Conservation (phyloP, 2,329 filamentous ascomycete genomes). For the Sclerotinia borealis region DNA sequence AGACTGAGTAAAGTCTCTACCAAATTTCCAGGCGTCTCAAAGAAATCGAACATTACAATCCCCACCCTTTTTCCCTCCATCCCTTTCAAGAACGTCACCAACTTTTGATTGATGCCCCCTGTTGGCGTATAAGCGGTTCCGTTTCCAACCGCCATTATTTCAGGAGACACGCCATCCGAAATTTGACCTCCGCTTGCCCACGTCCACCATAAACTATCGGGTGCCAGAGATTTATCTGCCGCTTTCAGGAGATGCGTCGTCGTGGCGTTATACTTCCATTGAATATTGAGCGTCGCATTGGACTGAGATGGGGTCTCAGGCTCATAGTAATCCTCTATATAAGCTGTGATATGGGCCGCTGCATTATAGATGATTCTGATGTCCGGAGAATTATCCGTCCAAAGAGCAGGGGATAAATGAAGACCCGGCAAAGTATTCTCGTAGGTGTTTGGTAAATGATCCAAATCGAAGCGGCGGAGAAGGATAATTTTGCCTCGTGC, state of each 20-base stretch:
- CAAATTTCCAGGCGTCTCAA: slow-evolving; percentile 38
- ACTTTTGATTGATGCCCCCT: slow-evolving; percentile 41
- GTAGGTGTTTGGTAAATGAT: slow-evolving; percentile 36
- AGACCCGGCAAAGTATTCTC: slow-evolving; percentile 39
- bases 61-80: slow-evolving; percentile 41
- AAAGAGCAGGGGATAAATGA: slow-evolving; percentile 40
- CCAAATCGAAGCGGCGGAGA: slow-evolving; percentile 70
- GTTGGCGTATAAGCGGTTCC: slow-evolving; percentile 33
- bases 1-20: slow-evolving; percentile 36
- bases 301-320: slow-evolving; percentile 31
- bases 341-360: slow-evolving; percentile 35
- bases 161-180: slow-evolving; percentile 37
- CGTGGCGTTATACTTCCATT: slow-evolving; percentile 41
- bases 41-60: slow-evolving; percentile 48
- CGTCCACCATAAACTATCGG: slow-evolving; percentile 41
- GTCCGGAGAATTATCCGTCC: slow-evolving; percentile 39
- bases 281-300: slow-evolving; percentile 36
- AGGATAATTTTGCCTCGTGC: slow-evolving; percentile 77
- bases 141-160: slow-evolving; percentile 42
- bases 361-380: slow-evolving; percentile 40
- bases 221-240: slow-evolving; percentile 23
- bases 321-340: slow-evolving; percentile 46
- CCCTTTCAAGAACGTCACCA: slow-evolving; percentile 34
- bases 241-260: slow-evolving; percentile 37
- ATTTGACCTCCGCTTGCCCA: slow-evolving; percentile 42